phyloP scores from a whole-genome alignment of 1,139 yeast genomes.

The Lodderomyces margitis region DNA sequence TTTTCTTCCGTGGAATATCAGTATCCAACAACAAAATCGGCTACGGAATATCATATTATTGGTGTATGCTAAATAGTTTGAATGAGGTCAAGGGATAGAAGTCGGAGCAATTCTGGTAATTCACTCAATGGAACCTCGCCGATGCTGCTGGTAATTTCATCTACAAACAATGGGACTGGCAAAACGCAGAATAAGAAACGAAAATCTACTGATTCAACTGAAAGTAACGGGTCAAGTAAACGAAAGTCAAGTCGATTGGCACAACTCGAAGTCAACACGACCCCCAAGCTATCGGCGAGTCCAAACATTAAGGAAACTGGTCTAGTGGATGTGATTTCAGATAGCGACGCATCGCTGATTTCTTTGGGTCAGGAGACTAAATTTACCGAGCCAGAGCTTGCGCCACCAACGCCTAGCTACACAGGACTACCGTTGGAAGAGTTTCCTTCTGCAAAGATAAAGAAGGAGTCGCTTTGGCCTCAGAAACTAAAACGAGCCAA shows the following conservation, averaged over 20 bases:
- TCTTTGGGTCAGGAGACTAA: slow-evolving; percentile 16
- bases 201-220: background rate
- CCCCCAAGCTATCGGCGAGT: slow-evolving; percentile 13
- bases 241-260: slow-evolving; percentile 15
- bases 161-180: background rate
- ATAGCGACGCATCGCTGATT: slow-evolving; percentile 5
- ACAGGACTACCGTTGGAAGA: slow-evolving; percentile 70
- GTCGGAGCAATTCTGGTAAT: slow-evolving; percentile 5
- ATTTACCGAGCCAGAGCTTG: slow-evolving; percentile 59
- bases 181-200: slow-evolving; percentile 2
- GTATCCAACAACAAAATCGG: background rate
- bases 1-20: background rate
- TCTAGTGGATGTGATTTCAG: slow-evolving; percentile 7
- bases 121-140: slow-evolving; percentile 2
- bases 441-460: slow-evolving; percentile 54
- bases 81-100: slow-evolving; percentile 9
- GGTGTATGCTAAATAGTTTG: background rate
- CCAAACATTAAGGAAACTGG: slow-evolving; percentile 12
- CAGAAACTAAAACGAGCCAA: slow-evolving; percentile 18
- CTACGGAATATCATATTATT: background rate
- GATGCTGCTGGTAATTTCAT: slow-evolving; percentile 1
- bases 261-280: slow-evolving; percentile 6
- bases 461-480: slow-evolving; percentile 52
- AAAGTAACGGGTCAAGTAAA: slow-evolving; percentile 25
- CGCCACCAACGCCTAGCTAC: slow-evolving; percentile 49